Base-by-base conservation (phyloP, 2,329 filamentous ascomycete genomes). In the Alternaria novae-zelandiae region DNA sequence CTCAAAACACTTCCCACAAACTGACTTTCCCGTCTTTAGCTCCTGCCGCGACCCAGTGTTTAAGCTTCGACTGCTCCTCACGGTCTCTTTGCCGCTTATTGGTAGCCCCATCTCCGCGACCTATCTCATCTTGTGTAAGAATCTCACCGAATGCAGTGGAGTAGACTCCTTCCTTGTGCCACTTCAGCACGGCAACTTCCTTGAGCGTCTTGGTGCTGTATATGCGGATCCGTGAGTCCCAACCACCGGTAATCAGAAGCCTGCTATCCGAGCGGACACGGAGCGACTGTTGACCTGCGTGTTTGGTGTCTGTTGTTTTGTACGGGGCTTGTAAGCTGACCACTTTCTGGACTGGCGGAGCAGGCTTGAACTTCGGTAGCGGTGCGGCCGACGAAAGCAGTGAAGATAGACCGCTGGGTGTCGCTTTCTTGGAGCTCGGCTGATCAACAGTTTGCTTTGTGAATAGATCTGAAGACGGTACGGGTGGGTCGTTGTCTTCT, bases 1-100 rank as follows among this genome's bases (percentile, higher is more conserved):
- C 6, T 75, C 66, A 85, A 61, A 96, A 99, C 62, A 98, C 89
- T 82, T 97, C 93, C 96, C 96, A 99, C 70, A 99, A 82, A 76
- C 93, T 97, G 66, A 98, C 88, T 78, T 96, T 97, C 17, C 95
- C 96, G 82, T 98, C 96, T 79, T 98, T 99, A 59, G 92, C 91
- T 2, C 96, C 96, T 1, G 89, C 93, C 17, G 91, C 96, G 55
- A 98, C 79, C 94, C 95, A 98, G 79, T 98, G 95, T 23, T 90
- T 91, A 54, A 83, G 84, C 73, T 87, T 89, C 11, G 91, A 90
- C 70, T 88, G 89, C 49, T 78, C 71, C 23, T 79, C 79, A 21
- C 83, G 68, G 57, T 80, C 77, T 49, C 30, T 44, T n/a, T 41
- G 41, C 45, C 41, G 47, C 21, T 45, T 32, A 1, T 57, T 15